Evolutionary conservation across 2,329 filamentous ascomycete species (phyloP), one percentile per base, ranked within the genome.

Genomic region (Penicillium sumatraense): DNA sequence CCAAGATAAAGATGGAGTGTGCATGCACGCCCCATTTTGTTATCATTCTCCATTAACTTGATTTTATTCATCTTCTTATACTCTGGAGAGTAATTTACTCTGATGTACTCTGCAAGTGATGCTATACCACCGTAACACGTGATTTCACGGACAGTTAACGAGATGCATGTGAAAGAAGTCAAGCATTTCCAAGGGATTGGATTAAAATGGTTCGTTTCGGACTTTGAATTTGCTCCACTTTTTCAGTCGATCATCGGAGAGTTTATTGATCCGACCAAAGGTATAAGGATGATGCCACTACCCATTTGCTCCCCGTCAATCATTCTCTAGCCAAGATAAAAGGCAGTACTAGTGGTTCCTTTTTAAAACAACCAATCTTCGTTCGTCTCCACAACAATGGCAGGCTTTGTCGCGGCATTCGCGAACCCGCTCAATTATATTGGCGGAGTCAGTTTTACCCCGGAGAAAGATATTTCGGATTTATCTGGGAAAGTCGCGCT

Each of bases 401-500:
- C 57, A 27, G 53, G 42, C 42, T 60, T 63, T 26, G 16, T 60
- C 2, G 53, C 49, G 10, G 57, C 58, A 3, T 53, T 51, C 36
- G 50, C 54, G 14, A 61, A 65, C 26, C 54, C 58, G 9, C 48
- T 52, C 38, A 65, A 64, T 21, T 64, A 60, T 42, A 33, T 56
- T 14, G 61, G 61, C 7, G 62, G 62, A 29, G 61, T 68, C n/a
- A 56, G 42, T 42, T 74, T 72, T 49, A 54, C 57, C 10, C 70
- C 72, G 5, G 63, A 72, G 24, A 62, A 31, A 5, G 72, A 75
- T 38, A 74, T 76, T 23, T 63, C 64, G 5, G 63, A 72, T 49
- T 57, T 76, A 5, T 29, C 63, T 3, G 70, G 66, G 4, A 75
- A 71, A 54, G 67, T 74, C n/a, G 60, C 69, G 6, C 47, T 75